Percentiles rank a stretch among this genome's conserved stretches.
Conservation (phyloP, 2,329 filamentous ascomycete species). For the Akanthomyces uredinophilus region DNA sequence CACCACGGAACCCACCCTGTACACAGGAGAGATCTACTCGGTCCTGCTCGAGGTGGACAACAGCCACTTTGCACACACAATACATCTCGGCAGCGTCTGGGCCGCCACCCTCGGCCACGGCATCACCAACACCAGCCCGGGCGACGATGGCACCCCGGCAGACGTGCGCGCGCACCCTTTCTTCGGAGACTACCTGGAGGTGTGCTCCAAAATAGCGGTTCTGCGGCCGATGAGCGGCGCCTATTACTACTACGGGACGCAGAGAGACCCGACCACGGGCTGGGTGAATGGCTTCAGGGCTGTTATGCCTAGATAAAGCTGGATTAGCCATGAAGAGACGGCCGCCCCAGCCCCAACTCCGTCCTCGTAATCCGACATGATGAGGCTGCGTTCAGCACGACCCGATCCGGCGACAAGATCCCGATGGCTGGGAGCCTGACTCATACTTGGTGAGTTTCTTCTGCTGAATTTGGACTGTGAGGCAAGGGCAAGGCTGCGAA, state of each 20-base stretch:
- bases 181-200: slow-evolving; percentile 45
- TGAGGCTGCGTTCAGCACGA: not conserved
- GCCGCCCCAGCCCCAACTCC: not conserved
- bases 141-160: not conserved
- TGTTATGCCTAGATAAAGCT: too few species aligned
- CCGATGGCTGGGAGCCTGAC: not conserved
- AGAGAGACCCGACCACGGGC: slow-evolving; percentile 33
- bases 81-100: slow-evolving; percentile 41
- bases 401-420: not conserved
- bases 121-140: slow-evolving; percentile 24
- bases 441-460: too few species aligned
- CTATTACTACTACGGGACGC: slow-evolving; percentile 38
- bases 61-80: slow-evolving; percentile 43
- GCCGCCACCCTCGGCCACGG: slow-evolving; percentile 57
- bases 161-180: slow-evolving; percentile 45
- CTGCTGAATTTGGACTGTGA: not conserved
- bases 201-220: slow-evolving; percentile 34
- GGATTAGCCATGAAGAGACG: not conserved
- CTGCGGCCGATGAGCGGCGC: slow-evolving; percentile 36
- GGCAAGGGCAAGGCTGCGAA: not conserved
- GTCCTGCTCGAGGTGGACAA: slow-evolving; percentile 47
- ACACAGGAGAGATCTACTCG: slow-evolving; percentile 52
- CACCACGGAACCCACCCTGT: slow-evolving; percentile 29
- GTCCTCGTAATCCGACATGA: not conserved
- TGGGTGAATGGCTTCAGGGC: slow-evolving; percentile 31